These are phyloP conservation scores for Mentha longifolia DNA, from an alignment of 257 asterid species.

Conservation along the genomic window DNA sequence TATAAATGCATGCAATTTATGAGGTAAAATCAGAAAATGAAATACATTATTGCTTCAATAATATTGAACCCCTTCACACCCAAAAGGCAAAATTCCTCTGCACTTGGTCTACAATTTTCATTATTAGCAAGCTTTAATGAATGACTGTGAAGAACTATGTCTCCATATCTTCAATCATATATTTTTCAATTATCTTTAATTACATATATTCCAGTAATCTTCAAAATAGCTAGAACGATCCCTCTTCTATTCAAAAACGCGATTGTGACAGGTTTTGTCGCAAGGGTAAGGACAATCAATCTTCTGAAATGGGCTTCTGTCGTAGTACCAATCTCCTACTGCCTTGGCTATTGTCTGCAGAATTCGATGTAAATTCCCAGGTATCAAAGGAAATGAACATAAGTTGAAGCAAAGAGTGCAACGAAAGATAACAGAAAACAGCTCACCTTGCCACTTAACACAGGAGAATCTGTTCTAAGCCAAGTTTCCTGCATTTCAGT, in stretches of 20 bases:
- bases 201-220: background rate
- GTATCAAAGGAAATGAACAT: background rate
- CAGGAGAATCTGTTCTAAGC: constrained; percentile 68
- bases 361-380: background rate
- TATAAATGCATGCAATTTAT: background rate
- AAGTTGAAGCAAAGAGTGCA: background rate
- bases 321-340: constrained; percentile 88
- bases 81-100: constrained; percentile 20
- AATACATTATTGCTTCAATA: background rate
- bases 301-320: constrained; percentile 72
- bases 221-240: constrained; percentile 29
- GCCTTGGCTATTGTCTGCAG: constrained; percentile 81
- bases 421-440: background rate
- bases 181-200: background rate
- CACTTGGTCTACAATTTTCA: constrained; percentile 27
- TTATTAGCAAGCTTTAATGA: constrained; percentile 40
- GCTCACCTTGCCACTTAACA: constrained; percentile 58
- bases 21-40: background rate
- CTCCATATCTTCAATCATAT: constrained; percentile 5
- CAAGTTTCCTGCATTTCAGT: constrained; percentile 87
- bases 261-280: constrained; percentile 84
- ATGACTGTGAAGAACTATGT: constrained; percentile 25
- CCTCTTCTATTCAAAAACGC: constrained; percentile 51
- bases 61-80: background rate
- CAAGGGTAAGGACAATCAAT: constrained; percentile 96